A percentile compares a stretch with the other conserved stretches of the same genome.
These are phyloP conservation scores for Microcos paniculata DNA, from an alignment of 345 rosid genomes.

Conservation along the genomic window DNA sequence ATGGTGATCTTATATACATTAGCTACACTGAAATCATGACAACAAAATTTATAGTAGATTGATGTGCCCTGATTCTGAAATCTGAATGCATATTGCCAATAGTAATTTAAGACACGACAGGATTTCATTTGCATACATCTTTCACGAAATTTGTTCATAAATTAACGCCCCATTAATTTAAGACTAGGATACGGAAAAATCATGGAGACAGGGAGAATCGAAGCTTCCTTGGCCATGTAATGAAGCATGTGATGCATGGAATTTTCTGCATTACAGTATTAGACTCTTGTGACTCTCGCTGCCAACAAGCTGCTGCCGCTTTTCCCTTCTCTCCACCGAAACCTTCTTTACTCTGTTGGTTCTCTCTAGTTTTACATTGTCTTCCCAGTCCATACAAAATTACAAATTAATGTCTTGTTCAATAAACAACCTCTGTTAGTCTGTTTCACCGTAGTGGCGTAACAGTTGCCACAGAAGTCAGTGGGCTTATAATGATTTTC, in stretches of 20 bases:
- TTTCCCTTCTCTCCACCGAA: not conserved
- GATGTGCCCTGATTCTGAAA: not conserved
- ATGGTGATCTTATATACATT: not conserved
- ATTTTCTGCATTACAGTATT: not conserved
- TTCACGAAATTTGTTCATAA: not conserved
- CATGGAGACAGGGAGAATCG: constrained; percentile 1
- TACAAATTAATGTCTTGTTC: not conserved
- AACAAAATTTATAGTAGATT: constrained; percentile 21
- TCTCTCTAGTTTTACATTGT: not conserved
- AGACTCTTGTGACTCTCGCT: not conserved
- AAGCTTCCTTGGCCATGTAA: not conserved
- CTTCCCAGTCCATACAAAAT: not conserved
- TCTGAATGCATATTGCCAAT: not conserved
- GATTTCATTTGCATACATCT: not conserved
- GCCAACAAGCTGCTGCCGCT: not conserved
- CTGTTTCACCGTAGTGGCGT: not conserved
- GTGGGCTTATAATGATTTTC: not conserved
- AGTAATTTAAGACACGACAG: not conserved
- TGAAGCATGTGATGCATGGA: not conserved
- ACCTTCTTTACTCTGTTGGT: not conserved
- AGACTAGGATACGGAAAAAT: not conserved
- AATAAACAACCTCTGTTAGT: not conserved
- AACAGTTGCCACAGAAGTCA: not conserved
- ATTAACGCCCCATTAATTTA: not conserved
- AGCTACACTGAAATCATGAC: not conserved